Evolutionary conservation across 176 grass and related monocot genomes (phyloP).

Genomic region (Aegilops umbellulata): DNA sequence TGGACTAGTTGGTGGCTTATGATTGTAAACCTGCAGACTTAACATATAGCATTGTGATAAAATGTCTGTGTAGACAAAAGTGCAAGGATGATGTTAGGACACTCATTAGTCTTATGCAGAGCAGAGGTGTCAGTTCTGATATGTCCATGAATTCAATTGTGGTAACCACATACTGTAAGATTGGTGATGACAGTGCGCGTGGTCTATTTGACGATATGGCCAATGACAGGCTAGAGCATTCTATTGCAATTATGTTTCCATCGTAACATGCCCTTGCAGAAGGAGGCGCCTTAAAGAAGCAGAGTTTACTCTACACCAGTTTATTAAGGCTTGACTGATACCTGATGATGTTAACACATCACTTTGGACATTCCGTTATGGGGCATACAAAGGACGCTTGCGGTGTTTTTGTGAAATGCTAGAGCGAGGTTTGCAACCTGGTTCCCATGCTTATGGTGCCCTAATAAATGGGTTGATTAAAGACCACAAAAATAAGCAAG

Average conservation of each 20-base stretch:
- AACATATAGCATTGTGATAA: constrained; percentile 33
- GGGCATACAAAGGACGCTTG: not conserved
- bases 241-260: constrained; percentile 34
- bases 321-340: constrained; percentile 24
- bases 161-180: too few species aligned
- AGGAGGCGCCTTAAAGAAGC: constrained; percentile 18
- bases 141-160: not conserved
- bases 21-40: constrained; percentile 33
- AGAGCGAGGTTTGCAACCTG: constrained; percentile 24
- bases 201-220: constrained; percentile 30
- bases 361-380: constrained; percentile 31
- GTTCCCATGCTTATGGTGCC: constrained; percentile 25
- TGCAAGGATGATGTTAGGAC: too few species aligned
- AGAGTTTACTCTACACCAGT: constrained; percentile 17
- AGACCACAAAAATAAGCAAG: constrained; percentile 15
- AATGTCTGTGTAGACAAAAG: constrained; percentile 25
- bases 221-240: constrained; percentile 24
- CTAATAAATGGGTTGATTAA: constrained; percentile 49
- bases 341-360: constrained; percentile 40
- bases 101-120: constrained; percentile 29
- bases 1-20: constrained; percentile 39
- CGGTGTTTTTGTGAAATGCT: constrained; percentile 41
- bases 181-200: constrained; percentile 17
- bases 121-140: constrained; percentile 14
- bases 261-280: constrained; percentile 35